Evolutionary conservation across 768 basidiomycete genomes (phyloP).

Genomic region (Galerina sulciceps): DNA sequence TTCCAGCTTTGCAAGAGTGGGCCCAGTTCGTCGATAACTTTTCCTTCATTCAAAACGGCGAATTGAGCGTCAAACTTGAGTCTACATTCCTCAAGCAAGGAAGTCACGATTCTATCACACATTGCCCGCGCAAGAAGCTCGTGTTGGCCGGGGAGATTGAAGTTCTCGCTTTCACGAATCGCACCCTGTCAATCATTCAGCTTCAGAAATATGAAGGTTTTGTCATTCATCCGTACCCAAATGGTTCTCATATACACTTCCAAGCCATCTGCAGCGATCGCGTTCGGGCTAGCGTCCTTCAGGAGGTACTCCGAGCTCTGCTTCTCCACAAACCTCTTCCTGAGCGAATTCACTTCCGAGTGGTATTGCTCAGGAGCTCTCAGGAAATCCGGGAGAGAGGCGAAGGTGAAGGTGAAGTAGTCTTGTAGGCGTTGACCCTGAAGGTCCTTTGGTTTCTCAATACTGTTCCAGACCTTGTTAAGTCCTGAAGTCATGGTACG

Average conservation of each 20-base stretch:
- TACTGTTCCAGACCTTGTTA: background rate
- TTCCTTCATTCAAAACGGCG: background rate
- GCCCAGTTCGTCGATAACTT: background rate
- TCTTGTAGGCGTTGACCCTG: background rate
- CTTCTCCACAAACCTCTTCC: background rate
- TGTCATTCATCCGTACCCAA: background rate
- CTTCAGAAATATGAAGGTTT: background rate
- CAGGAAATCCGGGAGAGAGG: background rate
- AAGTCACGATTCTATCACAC: constrained; percentile 1
- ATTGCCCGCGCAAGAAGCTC: constrained; percentile 9
- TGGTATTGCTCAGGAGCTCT: background rate
- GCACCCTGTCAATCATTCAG: background rate
- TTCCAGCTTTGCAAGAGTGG: background rate
- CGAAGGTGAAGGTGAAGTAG: background rate
- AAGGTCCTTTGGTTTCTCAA: background rate
- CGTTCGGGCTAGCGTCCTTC: background rate
- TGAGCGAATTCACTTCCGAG: background rate
- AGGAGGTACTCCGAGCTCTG: background rate
- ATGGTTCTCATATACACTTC: background rate
- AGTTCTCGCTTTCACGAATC: background rate
- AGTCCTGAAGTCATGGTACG: background rate
- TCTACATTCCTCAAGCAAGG: background rate
- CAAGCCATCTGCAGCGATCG: background rate
- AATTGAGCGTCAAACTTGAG: background rate
- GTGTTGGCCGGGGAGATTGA: constrained; percentile 9